phyloP scores from a whole-genome alignment of 1,139 yeast species.

The Nadsonia commutata region DNA sequence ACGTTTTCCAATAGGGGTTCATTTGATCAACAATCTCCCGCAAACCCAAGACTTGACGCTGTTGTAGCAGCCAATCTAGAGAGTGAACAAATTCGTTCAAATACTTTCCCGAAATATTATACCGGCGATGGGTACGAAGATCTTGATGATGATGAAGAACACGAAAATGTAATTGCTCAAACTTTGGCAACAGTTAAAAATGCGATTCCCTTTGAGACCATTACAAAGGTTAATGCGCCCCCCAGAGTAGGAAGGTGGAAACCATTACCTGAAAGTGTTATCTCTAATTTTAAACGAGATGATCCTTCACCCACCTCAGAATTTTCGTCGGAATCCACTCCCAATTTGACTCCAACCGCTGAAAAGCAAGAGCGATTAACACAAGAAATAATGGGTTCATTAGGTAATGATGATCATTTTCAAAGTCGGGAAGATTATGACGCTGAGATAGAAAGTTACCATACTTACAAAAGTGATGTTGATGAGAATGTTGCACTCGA shows the following conservation, averaged over 20 bases:
- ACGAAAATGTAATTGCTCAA: not conserved
- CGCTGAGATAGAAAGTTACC: too few relatives aligned
- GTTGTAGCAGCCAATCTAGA: not conserved
- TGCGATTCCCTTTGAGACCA: not conserved
- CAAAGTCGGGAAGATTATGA: constrained; percentile 1
- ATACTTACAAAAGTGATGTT: too few relatives aligned
- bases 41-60: not conserved
- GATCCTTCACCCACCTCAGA: not conserved
- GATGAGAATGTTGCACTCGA: too few relatives aligned
- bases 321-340: not conserved
- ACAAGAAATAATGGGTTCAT: constrained; percentile 15
- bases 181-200: not conserved
- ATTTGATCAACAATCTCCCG: not conserved
- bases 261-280: constrained; percentile 8
- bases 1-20: not conserved
- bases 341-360: not conserved
- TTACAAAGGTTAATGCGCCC: not conserved
- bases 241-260: constrained; percentile 11
- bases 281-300: not conserved
- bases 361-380: constrained; percentile 13
- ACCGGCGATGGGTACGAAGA: not conserved
- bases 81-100: not conserved
- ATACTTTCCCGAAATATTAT: not conserved
- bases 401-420: constrained; percentile 5
- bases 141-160: constrained; percentile 1